A percentile compares a stretch with the other conserved stretches of the same genome.
These are phyloP conservation scores for Solidago caesia DNA, from an alignment of 129 eudicot genomes.

Conservation along the genomic window DNA sequence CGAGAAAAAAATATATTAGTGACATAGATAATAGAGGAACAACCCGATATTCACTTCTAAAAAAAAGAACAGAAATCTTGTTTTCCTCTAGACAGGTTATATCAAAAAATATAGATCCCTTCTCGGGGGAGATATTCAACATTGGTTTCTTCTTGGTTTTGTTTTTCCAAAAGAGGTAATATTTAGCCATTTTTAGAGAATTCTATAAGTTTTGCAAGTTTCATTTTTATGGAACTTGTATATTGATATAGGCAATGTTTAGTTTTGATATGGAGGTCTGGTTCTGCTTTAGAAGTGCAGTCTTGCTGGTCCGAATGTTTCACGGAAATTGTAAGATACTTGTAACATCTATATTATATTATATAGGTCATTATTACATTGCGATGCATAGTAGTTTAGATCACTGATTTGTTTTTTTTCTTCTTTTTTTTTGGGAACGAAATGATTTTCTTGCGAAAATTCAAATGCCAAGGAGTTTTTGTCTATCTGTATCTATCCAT, in stretches of 20 bases:
- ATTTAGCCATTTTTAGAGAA: constrained; percentile 5
- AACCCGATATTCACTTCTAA: constrained; percentile 8
- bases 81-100: constrained; percentile 6
- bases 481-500: background rate
- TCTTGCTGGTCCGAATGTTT: background rate
- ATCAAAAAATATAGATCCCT: constrained; percentile 23
- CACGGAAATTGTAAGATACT: constrained; percentile 12
- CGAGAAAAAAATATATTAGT: constrained; percentile 1
- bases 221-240: background rate
- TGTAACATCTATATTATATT: background rate
- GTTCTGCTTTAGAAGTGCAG: constrained; percentile 11
- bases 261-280: background rate
- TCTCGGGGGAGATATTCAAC: constrained; percentile 13
- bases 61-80: constrained; percentile 12
- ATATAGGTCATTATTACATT: background rate
- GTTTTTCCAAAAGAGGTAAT: background rate
- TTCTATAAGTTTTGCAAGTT: background rate
- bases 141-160: background rate
- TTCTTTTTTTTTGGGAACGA: background rate
- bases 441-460: background rate
- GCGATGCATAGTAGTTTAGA: background rate
- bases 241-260: constrained; percentile 10
- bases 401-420: background rate
- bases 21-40: constrained; percentile 18
- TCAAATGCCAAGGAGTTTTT: background rate